phyloP scores from a whole-genome alignment of 768 basidiomycete species.

The Calocybe cyanea region DNA sequence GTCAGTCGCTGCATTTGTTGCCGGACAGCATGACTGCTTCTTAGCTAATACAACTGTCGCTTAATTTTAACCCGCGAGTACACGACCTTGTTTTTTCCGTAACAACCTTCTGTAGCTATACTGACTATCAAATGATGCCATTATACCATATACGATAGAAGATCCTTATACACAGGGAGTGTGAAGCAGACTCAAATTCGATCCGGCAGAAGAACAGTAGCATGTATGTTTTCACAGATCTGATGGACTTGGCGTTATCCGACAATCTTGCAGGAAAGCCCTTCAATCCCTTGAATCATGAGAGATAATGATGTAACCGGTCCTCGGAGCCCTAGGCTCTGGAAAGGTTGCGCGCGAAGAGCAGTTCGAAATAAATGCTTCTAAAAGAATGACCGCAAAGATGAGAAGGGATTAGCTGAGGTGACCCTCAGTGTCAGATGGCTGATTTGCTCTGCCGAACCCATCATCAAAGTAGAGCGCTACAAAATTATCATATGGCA shows the following conservation, averaged over 20 bases:
- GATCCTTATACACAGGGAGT: too few species aligned
- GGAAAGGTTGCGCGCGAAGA: background rate
- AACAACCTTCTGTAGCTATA: background rate
- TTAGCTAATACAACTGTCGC: too few species aligned
- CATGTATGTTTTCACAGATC: background rate
- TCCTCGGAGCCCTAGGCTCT: background rate
- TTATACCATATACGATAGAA: too few species aligned
- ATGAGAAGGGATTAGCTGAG: too few species aligned
- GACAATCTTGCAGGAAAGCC: background rate
- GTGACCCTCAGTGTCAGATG: background rate
- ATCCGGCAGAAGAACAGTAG: too few species aligned
- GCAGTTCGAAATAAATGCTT: background rate
- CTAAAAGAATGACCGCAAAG: too few species aligned
- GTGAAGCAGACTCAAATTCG: background rate
- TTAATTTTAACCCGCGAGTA: background rate
- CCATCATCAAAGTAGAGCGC: background rate
- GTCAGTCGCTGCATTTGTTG: too few species aligned
- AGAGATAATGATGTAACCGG: background rate
- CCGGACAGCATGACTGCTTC: too few species aligned
- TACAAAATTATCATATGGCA: background rate
- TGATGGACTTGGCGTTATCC: background rate
- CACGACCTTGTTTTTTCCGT: too few species aligned
- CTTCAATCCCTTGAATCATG: background rate
- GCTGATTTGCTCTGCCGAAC: background rate
- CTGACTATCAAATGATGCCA: conserved; percentile 3